Percentiles rank a stretch among this genome's conserved stretches.
Evolutionary conservation across 371 early-diverging fungal genomes (phyloP).

Genomic region (Lichtheimia corymbifera): DNA sequence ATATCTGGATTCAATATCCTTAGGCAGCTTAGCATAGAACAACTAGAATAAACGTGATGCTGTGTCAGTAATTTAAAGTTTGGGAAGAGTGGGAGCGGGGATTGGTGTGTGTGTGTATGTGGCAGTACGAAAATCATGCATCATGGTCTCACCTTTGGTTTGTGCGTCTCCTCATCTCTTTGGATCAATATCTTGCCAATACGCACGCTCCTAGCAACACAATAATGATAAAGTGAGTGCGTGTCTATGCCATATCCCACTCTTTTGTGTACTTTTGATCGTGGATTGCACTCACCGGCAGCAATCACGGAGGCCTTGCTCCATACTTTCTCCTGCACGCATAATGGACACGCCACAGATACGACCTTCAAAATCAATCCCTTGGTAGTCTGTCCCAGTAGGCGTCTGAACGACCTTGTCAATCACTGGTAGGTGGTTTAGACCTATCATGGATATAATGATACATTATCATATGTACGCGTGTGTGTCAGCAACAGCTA

Average conservation of each 20-base stretch:
- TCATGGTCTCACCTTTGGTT: constrained; percentile 63
- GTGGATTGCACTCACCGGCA: constrained; percentile 54
- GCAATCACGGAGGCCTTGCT: constrained; percentile 91
- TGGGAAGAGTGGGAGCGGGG: too few relatives aligned
- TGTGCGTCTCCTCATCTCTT: constrained; percentile 91
- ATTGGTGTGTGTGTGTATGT: too few relatives aligned
- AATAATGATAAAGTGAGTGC: neutral
- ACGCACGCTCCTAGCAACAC: constrained; percentile 68
- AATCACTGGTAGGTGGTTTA: constrained; percentile 89
- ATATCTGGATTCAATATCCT: constrained; percentile 82
- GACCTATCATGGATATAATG: constrained; percentile 45
- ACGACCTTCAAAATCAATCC: constrained; percentile 81
- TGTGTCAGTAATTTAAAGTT: too few relatives aligned
- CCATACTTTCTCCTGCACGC: constrained; percentile 95
- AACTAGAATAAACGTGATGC: constrained; percentile 40
- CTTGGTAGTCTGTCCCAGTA: constrained; percentile 71
- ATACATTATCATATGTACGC: neutral
- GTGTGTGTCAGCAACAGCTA: too few relatives aligned
- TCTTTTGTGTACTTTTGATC: too few relatives aligned
- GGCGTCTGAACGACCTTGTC: constrained; percentile 78
- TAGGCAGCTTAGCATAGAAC: constrained; percentile 90
- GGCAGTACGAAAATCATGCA: too few relatives aligned
- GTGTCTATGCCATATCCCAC: neutral
- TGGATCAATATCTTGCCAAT: constrained; percentile 96
- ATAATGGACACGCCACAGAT: constrained; percentile 96